Percentiles rank a stretch among this genome's conserved stretches.
phyloP scores from a whole-genome alignment of 768 basidiomycete species.

The Galerina sulciceps region DNA sequence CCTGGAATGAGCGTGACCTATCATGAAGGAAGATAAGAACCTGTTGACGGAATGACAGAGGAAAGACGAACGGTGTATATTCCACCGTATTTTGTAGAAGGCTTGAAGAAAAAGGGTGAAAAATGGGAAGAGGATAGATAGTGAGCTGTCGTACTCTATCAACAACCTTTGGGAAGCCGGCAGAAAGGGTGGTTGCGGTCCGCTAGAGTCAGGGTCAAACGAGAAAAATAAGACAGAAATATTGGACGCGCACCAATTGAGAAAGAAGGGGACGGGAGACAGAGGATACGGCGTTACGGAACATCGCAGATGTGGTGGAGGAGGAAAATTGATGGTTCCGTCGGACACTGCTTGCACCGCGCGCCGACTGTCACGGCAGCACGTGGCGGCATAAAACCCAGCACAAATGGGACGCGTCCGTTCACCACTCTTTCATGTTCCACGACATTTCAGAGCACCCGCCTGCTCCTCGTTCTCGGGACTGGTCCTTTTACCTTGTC shows the following conservation, averaged over 20 bases:
- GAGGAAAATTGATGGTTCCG: constrained; percentile 30
- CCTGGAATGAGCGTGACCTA: constrained; percentile 98
- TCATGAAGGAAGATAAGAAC: constrained; percentile 23
- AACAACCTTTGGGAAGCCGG: constrained; percentile 77
- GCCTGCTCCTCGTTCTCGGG: constrained; percentile 38
- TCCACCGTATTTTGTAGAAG: constrained; percentile 89
- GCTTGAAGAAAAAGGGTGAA: constrained; percentile 43
- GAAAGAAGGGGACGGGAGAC: constrained; percentile 55
- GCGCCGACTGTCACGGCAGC: constrained; percentile 6
- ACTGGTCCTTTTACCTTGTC: constrained; percentile 61
- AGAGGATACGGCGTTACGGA: constrained; percentile 66
- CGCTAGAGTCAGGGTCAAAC: constrained; percentile 44
- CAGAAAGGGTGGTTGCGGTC: constrained; percentile 75
- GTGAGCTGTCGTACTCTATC: constrained; percentile 54
- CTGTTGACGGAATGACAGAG: constrained; percentile 11
- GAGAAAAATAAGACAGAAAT: background rate
- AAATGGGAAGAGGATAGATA: constrained; percentile 12
- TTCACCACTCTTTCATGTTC: constrained; percentile 14
- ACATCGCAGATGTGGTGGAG: constrained; percentile 50
- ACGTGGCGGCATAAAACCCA: constrained; percentile 14
- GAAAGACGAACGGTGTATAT: constrained; percentile 76
- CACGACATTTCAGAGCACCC: constrained; percentile 46
- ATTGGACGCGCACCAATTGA: constrained; percentile 51
- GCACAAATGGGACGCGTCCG: background rate
- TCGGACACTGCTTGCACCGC: background rate